Evolutionary conservation across 768 basidiomycete species (phyloP).

Genomic region (Pulveroboletus sp.): DNA sequence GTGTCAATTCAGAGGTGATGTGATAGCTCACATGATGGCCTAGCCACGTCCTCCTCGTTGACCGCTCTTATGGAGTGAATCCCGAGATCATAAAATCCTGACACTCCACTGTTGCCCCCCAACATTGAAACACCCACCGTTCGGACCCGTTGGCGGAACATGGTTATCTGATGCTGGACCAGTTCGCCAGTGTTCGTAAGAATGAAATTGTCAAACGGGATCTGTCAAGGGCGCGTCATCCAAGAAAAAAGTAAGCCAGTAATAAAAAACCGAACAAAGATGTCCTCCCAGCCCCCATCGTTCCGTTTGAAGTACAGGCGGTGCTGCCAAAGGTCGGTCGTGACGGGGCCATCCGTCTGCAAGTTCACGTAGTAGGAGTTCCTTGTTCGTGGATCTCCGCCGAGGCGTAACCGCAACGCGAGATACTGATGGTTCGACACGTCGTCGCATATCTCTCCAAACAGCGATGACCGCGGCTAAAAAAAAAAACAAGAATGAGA

Average conservation of each 20-base stretch:
- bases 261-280: constrained; percentile 53
- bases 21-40: constrained; percentile 25
- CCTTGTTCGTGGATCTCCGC: constrained; percentile 70
- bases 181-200: constrained; percentile 71
- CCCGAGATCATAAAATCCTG: constrained; percentile 78
- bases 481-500: neutral
- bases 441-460: constrained; percentile 84
- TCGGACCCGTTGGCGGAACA: constrained; percentile 70
- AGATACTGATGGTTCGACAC: constrained; percentile 78
- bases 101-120: constrained; percentile 72
- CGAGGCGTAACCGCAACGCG: constrained; percentile 70
- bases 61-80: constrained; percentile 79
- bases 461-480: constrained; percentile 74
- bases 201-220: constrained; percentile 76
- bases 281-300: constrained; percentile 72
- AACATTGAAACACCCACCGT: constrained; percentile 85
- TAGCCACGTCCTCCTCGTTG: constrained; percentile 60
- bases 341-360: constrained; percentile 78
- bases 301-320: constrained; percentile 71
- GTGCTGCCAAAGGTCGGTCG: constrained; percentile 93
- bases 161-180: constrained; percentile 63
- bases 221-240: constrained; percentile 38
- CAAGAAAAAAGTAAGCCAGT: neutral
- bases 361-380: constrained; percentile 92
- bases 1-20: neutral